Percentiles rank a stretch among this genome's conserved stretches.
phyloP scores from a whole-genome alignment of 2,329 filamentous ascomycete species.

The Calonectria hawksworthii region DNA sequence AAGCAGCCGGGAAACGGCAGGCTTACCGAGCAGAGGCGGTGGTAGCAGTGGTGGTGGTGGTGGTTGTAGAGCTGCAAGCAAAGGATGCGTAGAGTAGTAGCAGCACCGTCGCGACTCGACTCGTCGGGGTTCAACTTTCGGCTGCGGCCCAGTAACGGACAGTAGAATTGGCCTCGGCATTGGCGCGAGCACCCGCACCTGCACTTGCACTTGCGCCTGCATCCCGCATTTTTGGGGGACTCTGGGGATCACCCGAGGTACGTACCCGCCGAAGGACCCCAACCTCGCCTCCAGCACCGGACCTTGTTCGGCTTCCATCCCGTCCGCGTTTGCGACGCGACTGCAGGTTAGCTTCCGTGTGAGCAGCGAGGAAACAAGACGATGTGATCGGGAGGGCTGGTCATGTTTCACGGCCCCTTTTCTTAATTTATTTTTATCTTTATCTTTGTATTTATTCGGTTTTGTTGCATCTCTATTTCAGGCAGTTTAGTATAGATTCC shows the following conservation, averaged over 20 bases:
- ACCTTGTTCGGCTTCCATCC: slow-evolving; percentile 20
- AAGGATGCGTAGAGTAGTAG: slow-evolving; percentile 17
- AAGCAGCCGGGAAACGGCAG: background rate
- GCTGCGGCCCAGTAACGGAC: slow-evolving; percentile 26
- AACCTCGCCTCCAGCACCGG: slow-evolving; percentile 5
- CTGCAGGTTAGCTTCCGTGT: background rate
- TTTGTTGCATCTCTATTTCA: background rate
- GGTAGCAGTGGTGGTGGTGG: background rate
- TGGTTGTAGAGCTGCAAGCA: slow-evolving; percentile 2
- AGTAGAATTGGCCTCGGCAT: slow-evolving; percentile 35
- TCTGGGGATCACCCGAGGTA: slow-evolving; percentile 15
- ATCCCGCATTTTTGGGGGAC: slow-evolving; percentile 20
- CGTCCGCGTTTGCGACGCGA: background rate
- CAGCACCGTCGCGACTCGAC: slow-evolving; percentile 23
- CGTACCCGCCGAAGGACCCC: slow-evolving; percentile 2
- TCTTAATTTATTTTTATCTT: too few relatives aligned
- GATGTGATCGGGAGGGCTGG: background rate
- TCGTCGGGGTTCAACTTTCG: slow-evolving; percentile 7
- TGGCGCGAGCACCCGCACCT: slow-evolving; percentile 7
- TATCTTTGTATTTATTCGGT: too few relatives aligned
- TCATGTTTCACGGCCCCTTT: background rate
- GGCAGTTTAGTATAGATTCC: background rate
- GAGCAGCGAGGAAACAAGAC: background rate
- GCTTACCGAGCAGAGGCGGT: background rate
- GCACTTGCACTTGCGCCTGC: slow-evolving; percentile 19